Conservation (phyloP, 176 grass and related monocot species). For the Puccinellia tenuiflora region DNA sequence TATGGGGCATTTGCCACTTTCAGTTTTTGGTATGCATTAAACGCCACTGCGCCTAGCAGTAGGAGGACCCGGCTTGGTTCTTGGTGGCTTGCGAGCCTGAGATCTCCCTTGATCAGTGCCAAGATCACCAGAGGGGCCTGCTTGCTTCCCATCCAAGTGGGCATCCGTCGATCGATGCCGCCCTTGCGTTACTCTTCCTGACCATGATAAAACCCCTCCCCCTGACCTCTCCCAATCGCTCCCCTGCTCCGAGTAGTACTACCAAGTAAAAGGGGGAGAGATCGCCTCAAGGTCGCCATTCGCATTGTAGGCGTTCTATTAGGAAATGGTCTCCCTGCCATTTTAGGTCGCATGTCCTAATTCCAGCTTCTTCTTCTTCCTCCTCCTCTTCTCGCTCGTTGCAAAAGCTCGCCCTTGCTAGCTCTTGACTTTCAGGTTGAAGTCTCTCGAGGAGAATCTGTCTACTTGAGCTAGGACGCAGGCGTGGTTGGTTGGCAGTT, state of each 20-base stretch:
- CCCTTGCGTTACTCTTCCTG: conserved; percentile 21
- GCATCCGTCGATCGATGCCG: neutral
- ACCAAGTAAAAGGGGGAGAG: neutral
- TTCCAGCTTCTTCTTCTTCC: neutral
- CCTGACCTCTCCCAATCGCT: conserved; percentile 37
- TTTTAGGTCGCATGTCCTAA: conserved; percentile 24
- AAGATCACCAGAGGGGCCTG: conserved; percentile 30
- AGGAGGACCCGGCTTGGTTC: conserved; percentile 45
- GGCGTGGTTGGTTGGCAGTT: conserved; percentile 20
- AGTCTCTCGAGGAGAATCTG: neutral
- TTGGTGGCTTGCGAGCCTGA: conserved; percentile 40
- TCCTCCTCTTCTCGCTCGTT: neutral
- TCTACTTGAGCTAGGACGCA: neutral
- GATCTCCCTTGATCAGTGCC: conserved; percentile 43
- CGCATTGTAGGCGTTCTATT: conserved; percentile 73
- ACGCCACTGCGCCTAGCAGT: neutral
- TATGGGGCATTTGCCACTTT: conserved; percentile 30
- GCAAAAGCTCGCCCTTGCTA: neutral
- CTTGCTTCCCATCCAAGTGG: conserved; percentile 50
- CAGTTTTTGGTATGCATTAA: conserved; percentile 31
- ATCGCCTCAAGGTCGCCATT: conserved; percentile 7
- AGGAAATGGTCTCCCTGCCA: conserved; percentile 67
- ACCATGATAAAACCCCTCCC: conserved; percentile 38
- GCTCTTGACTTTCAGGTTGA: neutral
- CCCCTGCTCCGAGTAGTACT: neutral